Base-by-base conservation (phyloP, 2,329 filamentous ascomycete genomes). In the Aspergillus persii region DNA sequence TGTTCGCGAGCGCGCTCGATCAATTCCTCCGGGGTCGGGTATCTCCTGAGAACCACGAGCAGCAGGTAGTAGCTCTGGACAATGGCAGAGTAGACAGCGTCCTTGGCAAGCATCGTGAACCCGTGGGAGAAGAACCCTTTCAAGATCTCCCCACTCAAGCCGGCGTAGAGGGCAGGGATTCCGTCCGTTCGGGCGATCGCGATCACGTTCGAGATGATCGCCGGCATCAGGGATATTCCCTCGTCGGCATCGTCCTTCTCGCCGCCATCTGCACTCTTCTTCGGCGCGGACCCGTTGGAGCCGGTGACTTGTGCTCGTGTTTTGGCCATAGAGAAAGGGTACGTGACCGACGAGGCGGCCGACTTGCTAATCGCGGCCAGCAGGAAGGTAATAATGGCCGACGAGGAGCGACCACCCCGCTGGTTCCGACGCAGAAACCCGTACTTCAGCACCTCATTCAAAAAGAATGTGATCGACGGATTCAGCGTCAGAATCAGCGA, bases 71-170 rank as follows among this genome's bases (percentile, higher is more conserved):
- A 96, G 4, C 88, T 68, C 63, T 85, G 85, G 60, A 96, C 84
- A 57, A 96, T 85, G 15, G 88, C 74, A 30, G 84, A 81, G 71
- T 96, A 90, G 8, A 95, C 84, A 4, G 84, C 78, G 57, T 94
- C 90, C 75, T 96, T 96, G 59, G 90, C 86, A 56, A 94, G 79
- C 90, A 96, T 96, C 1, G 92, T 94, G 54, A 92, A 83, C 0
- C 92, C 92, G 68, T 96, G 92, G 26, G 86, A 88, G 68, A 96
- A 88, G 77, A 96, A 96, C 0, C 90, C 89, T 68, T 92, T 93
- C 8, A 93, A 75, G 3, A 96, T 81, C 74, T 96, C 91, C 4
- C 87, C 90, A 12, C 82, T 82, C 0, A 96, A 79, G 4, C 92
- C 92, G 52, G 89, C 85, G 70, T 96, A 96, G 8, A 96, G 76